Base-by-base conservation (phyloP, 2,329 filamentous ascomycete genomes). In the Endocalyx cinctus region DNA sequence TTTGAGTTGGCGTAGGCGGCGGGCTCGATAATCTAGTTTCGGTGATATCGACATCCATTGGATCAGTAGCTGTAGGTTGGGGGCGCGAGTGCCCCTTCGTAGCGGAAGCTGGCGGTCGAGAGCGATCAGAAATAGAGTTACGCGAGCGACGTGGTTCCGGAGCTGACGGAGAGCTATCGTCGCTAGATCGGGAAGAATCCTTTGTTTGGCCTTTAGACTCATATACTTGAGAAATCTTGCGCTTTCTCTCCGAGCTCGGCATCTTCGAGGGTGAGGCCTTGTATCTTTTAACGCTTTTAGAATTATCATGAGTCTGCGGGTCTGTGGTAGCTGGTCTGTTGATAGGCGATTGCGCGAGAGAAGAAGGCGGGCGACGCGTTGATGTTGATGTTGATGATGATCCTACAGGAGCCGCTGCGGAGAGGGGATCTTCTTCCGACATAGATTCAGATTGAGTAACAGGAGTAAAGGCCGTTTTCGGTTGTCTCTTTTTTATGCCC, bases 161-260 rank as follows among this genome's bases (percentile, higher is more conserved):
- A 19, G 41, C 35, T 19, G 39, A 33, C 15, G 35, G 34, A 3
- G 35, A 34, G 8, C 29, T 36, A 10, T 39, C 41, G 29, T 43
- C 43, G 34, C 38, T 33, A 22, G 38, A 33, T 31, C 31, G 40
- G 12, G 33, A 19, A 27, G 32, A 29, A 8, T 45, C 42, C 20
- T 46, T 50, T 25, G 37, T 27, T 32, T 35, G 46, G 13, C 43
- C 44, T 34, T 45, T 48, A 14, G 50, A 39, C 20, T 47, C 29
- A 25, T 52, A 48, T 12, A 52, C 45, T 29, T 56, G 50, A 4
- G 52, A 48, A 17, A 51, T 41, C 41, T 57, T 57, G 33, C 54
- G 52, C 34, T 56, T 57, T 27, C 48, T 46, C 27, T 50, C 48
- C 11, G 39, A 41, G 22, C 29, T 39, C 19, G 38, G 27, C n/a